phyloP scores from a whole-genome alignment of 768 basidiomycete genomes.

The Trametopsis cervina region DNA sequence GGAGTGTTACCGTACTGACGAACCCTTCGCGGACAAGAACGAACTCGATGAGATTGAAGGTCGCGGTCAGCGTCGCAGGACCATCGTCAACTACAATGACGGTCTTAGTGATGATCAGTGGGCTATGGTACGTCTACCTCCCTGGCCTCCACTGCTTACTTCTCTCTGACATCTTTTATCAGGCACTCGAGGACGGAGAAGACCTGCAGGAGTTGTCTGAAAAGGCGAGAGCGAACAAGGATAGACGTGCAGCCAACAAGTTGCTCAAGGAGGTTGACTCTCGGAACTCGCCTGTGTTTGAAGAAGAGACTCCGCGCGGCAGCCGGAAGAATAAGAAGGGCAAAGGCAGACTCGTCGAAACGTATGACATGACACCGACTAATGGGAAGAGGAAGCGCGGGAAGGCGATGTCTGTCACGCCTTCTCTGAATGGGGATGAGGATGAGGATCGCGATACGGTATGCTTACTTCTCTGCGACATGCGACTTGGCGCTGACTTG shows the following conservation, averaged over 20 bases:
- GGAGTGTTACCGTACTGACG: slow-evolving; percentile 81
- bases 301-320: slow-evolving; percentile 32
- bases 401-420: slow-evolving; percentile 72
- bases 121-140: slow-evolving; percentile 54
- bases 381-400: slow-evolving; percentile 75
- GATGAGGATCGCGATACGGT: slow-evolving; percentile 70
- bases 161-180: too few relatives aligned
- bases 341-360: slow-evolving; percentile 49
- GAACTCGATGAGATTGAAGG: slow-evolving; percentile 66
- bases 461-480: slow-evolving; percentile 21
- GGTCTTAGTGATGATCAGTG: slow-evolving; percentile 93
- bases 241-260: slow-evolving; percentile 54
- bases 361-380: slow-evolving; percentile 26
- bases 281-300: slow-evolving; percentile 17
- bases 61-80: slow-evolving; percentile 78
- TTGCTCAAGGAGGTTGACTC: slow-evolving; percentile 47
- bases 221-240: slow-evolving; percentile 55
- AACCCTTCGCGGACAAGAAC: slow-evolving; percentile 63
- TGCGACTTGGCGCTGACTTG: slow-evolving; percentile 1
- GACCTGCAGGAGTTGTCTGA: slow-evolving; percentile 71
- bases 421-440: slow-evolving; percentile 67
- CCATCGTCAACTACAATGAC: slow-evolving; percentile 87
- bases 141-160: neutral
- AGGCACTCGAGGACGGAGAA: slow-evolving; percentile 79
- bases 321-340: slow-evolving; percentile 51